Base-by-base conservation (phyloP, 306 rosid genomes). In the Corylus heterophylla region DNA sequence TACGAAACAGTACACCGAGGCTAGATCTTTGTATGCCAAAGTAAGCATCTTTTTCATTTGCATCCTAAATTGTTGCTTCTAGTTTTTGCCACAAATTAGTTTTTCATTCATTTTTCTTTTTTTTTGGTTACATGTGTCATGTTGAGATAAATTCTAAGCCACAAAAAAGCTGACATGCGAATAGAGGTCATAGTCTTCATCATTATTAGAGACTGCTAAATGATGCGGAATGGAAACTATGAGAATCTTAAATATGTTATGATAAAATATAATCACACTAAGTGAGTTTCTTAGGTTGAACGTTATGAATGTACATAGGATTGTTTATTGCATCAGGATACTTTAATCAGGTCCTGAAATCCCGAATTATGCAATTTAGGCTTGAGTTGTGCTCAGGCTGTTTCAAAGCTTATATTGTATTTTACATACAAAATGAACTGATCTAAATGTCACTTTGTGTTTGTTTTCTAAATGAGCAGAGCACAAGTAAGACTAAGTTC, bases 1-100 rank as follows among this genome's bases (percentile, higher is more conserved):
- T 88, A 95, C 93, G 88, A 92, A 88, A 80, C 99, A 95, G 69
- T 89, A 86, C 79, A 82, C 89, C 17, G 99, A 93, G 82, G 89
- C 91, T 76, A 95, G 91, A 83, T 83, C 94, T 75, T 79, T 89
- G 82, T 86, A 86, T 75, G 97, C 90, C 74, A 93, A 93, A 67
- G 99, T 93, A 84, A 86, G 95, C 44, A 18, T 75, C 74, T 47
- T 74, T 54, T 45, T 27, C 51, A 31, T 69, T 12, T 49, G 16
- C 8, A 82, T 56, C 56, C 49, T 1, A 14, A 47, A 17, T 3
- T 42, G 52, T 78, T 25, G 42, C 73, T 70, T 54, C 44, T 27
- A 13, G 12, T 76, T 70, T 35, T 25, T 22, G 44, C 3, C 17
- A 29, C 11, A 44, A 12, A 11, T 22, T 12, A 1, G 1, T 61